Evolutionary conservation across 106 monocot species (phyloP).

Genomic region (Apostasia ramifera): DNA sequence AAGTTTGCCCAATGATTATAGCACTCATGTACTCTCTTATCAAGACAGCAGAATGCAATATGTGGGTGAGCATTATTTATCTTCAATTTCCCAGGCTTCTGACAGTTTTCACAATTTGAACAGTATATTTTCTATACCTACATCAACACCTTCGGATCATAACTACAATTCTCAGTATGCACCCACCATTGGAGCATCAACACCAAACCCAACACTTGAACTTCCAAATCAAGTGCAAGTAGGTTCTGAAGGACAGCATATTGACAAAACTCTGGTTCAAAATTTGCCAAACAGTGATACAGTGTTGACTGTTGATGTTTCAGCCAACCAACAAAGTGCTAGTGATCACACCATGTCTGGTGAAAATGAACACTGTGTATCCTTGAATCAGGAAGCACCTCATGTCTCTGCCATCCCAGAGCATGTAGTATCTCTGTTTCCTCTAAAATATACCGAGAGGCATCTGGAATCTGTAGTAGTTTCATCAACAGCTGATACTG

Average conservation of each 20-base stretch:
- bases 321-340: conserved; percentile 22
- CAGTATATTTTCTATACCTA: conserved; percentile 31
- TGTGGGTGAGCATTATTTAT: conserved; percentile 28
- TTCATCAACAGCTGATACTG: conserved; percentile 17
- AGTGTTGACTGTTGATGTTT: conserved; percentile 12
- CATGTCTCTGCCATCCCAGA: conserved; percentile 23
- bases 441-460: conserved; percentile 24
- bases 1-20: conserved; percentile 31
- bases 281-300: conserved; percentile 16
- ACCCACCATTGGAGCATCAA: conserved; percentile 20
- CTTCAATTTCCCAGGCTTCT: conserved; percentile 10
- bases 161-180: conserved; percentile 28
- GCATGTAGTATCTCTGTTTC: conserved; percentile 12
- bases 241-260: conserved; percentile 11
- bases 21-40: conserved; percentile 18
- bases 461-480: conserved; percentile 16
- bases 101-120: conserved; percentile 26
- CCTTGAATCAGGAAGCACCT: conserved; percentile 20
- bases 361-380: conserved; percentile 16
- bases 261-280: conserved; percentile 10
- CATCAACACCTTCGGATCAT: conserved; percentile 46
- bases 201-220: conserved; percentile 16
- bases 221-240: conserved; percentile 19
- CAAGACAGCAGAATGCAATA: conserved; percentile 18
- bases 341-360: conserved; percentile 19